Evolutionary conservation across 2,329 filamentous ascomycete species (phyloP), one percentile per base, ranked within the genome.

Genomic region (Colletotrichum destructivum): DNA sequence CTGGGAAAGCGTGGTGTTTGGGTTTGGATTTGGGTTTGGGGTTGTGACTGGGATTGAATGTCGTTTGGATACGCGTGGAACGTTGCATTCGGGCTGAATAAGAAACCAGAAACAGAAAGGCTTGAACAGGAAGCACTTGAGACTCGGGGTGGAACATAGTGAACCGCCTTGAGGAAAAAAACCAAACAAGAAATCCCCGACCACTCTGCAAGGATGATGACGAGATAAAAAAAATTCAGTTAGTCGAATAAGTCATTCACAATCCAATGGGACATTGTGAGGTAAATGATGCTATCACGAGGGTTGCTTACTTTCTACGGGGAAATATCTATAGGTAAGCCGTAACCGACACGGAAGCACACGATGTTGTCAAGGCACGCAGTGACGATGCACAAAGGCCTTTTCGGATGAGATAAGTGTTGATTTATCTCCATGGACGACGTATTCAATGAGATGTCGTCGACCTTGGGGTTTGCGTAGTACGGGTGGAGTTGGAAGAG

Each of bases 1-100:
- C n/a, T 21, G 16, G 52, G 55, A 26, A 16, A 71, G 68, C 63
- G 63, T 57, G 68, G 63, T 67, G 68, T 71, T 71, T 40, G 31
- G 59, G 44, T 9, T 31, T 31, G 31, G 31, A 31, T 9, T 31
- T 31, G 31, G 31, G 31, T 6, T 31, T 31, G 31, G 31, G 31
- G 31, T 31, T 9, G 31, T 31, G 31, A 31, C 8, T 31, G 31
- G 5, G 31, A 31, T 31, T 31, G 6, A 31, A 31, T 9, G 31
- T 31, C 35, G 46, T 15, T 38, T 15, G 26, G 26, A 61, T 35
- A 16, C 26, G 9, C 26, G 18, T 31, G 42, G 26, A 49, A 15
- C 12, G 21, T 18, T 6, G 21, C 18, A 31, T 5, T 21, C 15
- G 3, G 40, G 21, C 31, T 31, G 16, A 40, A 60, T 5, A 35